Base-by-base conservation (phyloP, 306 rosid genomes). In the Delonix regia region DNA sequence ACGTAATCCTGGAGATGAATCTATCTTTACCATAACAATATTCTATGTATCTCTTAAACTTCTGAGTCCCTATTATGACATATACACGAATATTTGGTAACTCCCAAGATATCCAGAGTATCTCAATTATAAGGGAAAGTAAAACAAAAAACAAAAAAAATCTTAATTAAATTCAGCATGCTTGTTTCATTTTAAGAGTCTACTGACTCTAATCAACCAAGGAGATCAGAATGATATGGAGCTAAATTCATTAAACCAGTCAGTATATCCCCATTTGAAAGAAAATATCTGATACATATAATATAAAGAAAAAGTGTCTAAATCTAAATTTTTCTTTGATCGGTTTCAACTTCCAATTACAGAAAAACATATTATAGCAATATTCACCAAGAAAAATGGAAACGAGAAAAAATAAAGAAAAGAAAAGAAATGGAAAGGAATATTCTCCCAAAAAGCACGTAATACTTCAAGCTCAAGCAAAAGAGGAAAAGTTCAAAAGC, bases 381-480 rank as follows among this genome's bases (percentile, higher is more conserved):
- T 16, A 63, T 64, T n/a, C 28, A 64, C 14, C 19, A 51, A 34
- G 45, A 2, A 69, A 55, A 30, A 38, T 6, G 39, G 36, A 27
- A 13, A 30, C n/a, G 25, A 57, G 9, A 25, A 13, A 28, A 60
- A 16, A 14, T 60, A 11, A 47, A 53, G 44, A 44, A 25, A 24
- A 15, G 4, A 51, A 62, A 63, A 5, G 49, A 59, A 34, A n/a
- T n/a, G 25, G 28, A 34, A 53, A 18, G 41, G 70, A 38, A 67
- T 22, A 34, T 21, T 78, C 52, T 36, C 28, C 11, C 78, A 68
- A 24, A 59, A 84, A 78, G 64, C 65, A 64, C 42, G 53, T 64
- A 42, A 56, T 19, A 36, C 82, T 55, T 70, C 10, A 21, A 74
- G 51, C 27, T 69, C 63, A 81, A 55, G 71, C 45, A 78, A 77